These are phyloP conservation scores for Udeniomyces megalosporus DNA, from an alignment of 768 basidiomycete genomes.

Conservation along the genomic window DNA sequence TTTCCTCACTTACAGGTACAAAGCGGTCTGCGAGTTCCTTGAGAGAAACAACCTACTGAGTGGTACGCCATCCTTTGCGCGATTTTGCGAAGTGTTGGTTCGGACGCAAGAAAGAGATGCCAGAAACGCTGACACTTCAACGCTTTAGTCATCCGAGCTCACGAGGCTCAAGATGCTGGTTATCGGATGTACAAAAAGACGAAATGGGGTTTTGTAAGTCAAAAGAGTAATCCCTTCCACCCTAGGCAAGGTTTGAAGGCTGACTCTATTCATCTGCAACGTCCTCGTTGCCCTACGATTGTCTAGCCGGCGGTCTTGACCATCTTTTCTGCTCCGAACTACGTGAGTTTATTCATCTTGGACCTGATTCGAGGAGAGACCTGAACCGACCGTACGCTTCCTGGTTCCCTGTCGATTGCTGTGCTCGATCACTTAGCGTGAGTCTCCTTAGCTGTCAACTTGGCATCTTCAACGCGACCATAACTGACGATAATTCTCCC, in stretches of 20 bases:
- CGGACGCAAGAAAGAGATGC: too few relatives aligned
- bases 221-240: too few relatives aligned
- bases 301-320: conserved; percentile 99
- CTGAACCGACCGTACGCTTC: background rate
- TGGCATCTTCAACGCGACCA: background rate
- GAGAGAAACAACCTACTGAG: conserved; percentile 93
- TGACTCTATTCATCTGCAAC: too few relatives aligned
- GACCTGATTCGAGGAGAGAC: too few relatives aligned
- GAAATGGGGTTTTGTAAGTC: conserved; percentile 88
- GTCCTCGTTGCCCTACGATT: too few relatives aligned
- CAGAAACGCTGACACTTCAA: too few relatives aligned
- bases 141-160: too few relatives aligned
- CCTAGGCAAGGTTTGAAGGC: too few relatives aligned
- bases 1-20: conserved; percentile 46
- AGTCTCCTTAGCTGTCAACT: background rate
- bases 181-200: conserved; percentile 99
- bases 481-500: conserved; percentile 36
- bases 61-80: too few relatives aligned
- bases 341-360: background rate
- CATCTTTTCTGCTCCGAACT: conserved; percentile 81
- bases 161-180: conserved; percentile 30
- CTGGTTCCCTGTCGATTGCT: background rate
- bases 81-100: too few relatives aligned
- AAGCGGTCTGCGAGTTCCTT: conserved; percentile 90
- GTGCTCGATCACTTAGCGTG: background rate